Base-by-base conservation (phyloP, 371 early-diverging fungal genomes). In the Entomophthora muscae region DNA sequence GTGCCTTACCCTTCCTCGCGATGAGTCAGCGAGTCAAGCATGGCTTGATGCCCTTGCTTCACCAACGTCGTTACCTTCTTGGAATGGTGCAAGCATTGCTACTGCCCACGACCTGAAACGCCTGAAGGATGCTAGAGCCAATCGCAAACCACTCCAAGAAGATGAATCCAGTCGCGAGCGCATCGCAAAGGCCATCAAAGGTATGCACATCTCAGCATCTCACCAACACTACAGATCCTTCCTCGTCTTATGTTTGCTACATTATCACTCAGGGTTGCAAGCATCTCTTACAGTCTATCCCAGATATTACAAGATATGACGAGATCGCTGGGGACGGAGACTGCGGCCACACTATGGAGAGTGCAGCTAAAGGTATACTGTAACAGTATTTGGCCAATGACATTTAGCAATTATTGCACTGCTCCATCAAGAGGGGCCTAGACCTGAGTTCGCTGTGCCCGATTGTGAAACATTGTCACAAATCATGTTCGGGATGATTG, bases 281-380 rank as follows among this genome's bases (percentile, higher is more conserved):
- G n/a, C 12, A 51, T 51, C n/a, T 51, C 12, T 51, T 51, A n/a
- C 12, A 7, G 12, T n/a, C 10, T 7, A n/a, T 51, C n/a, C 83
- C 86, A 2, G 72, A 78, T 23, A 75, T 90, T 32, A 88, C 88
- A 3, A 67, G 68, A 21, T 79, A 77, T 54, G 91, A 90, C 65
- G 80, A 82, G 52, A 65, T 86, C 52, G 74, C 79, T 60, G 90
- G 91, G 21, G 91, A 90, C 67, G 91, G 90, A 21, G 90, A 90
- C 66, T 90, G 90, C 66, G 91, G 91, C 3, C 72, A 75, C 13
- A 85, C 88, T 0, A 68, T 90, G 53, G 74, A 79, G 30, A 72
- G 80, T 3, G 89, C 85, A 7, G 86, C 82, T 23, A 71, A 66
- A 55, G 75, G 76, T 76, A 69, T 24, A n/a, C n/a, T n/a, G n/a